Conservation (phyloP, 116 monocot species). For the Zostera marina region DNA sequence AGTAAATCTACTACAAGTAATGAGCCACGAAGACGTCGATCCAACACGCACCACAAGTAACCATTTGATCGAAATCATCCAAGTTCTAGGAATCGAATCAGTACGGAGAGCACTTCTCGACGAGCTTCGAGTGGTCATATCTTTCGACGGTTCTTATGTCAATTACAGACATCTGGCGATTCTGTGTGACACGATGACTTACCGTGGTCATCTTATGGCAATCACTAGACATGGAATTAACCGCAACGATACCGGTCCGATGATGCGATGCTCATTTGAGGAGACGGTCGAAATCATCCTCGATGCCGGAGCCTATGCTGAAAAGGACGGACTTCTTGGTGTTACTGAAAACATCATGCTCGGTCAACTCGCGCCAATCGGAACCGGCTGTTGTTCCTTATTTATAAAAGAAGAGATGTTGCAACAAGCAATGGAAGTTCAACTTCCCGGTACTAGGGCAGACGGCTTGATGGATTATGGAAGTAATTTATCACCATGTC, state of each 20-base stretch:
- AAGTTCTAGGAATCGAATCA: constrained; percentile 96
- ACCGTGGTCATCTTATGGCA: constrained; percentile 92
- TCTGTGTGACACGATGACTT: constrained; percentile 96
- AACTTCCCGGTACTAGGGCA: constrained; percentile 88
- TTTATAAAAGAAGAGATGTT: constrained; percentile 94
- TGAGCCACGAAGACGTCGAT: constrained; percentile 99
- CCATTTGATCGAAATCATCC: constrained; percentile 95
- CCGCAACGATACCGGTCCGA: constrained; percentile 86
- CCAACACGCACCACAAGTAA: constrained; percentile 89
- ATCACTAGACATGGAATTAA: constrained; percentile 96
- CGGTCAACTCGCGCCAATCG: constrained; percentile 94
- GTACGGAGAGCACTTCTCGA: constrained; percentile 75
- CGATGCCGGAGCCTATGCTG: constrained; percentile 93
- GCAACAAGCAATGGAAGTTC: constrained; percentile 90
- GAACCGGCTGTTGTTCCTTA: constrained; percentile 69
- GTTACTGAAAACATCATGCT: constrained; percentile 98
- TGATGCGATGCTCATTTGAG: constrained; percentile 99
- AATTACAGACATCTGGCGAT: constrained; percentile 96
- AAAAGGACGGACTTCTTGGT: constrained; percentile 73
- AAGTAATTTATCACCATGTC: constrained; percentile 73
- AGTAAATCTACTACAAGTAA: constrained; percentile 86
- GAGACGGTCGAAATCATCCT: constrained; percentile 96
- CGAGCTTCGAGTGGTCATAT: constrained; percentile 86
- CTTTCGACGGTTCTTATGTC: constrained; percentile 97
- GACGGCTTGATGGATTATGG: constrained; percentile 75